Conservation (phyloP, 208 protist species). For the Vickermania spadyakhi region DNA sequence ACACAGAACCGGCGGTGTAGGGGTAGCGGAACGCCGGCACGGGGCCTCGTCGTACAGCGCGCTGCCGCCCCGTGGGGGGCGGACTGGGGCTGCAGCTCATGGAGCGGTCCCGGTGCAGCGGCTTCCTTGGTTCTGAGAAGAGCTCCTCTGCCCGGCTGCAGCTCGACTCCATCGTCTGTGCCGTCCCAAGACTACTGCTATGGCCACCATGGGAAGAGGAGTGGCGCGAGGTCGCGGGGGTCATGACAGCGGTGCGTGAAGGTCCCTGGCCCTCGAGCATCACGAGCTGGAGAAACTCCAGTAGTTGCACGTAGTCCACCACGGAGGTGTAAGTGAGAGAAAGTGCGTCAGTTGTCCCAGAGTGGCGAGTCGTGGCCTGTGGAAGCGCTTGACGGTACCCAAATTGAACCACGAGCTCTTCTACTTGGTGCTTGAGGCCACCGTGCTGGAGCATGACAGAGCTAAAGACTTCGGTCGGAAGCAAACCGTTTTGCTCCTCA, state of each 20-base stretch:
- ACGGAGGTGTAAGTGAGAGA: background rate
- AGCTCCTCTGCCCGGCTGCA: too few relatives aligned
- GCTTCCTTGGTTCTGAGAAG: too few relatives aligned
- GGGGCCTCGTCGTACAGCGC: too few relatives aligned
- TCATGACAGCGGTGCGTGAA: background rate
- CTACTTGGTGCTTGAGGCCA: constrained; percentile 10
- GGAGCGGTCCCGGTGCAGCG: background rate
- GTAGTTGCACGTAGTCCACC: background rate
- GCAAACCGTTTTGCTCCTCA: constrained; percentile 8
- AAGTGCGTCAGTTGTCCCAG: background rate
- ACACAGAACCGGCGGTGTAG: too few relatives aligned
- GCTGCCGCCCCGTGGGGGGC: too few relatives aligned
- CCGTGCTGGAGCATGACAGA: constrained; percentile 15
- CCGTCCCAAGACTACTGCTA: too few relatives aligned
- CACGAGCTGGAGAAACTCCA: background rate
- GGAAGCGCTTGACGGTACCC: background rate
- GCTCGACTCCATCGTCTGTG: too few relatives aligned
- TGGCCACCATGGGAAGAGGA: too few relatives aligned
- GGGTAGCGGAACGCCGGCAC: too few relatives aligned
- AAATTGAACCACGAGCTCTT: constrained; percentile 20
- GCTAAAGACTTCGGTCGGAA: constrained; percentile 11
- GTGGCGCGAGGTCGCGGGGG: background rate
- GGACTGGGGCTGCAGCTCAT: background rate
- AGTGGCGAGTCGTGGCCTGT: background rate
- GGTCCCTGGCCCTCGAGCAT: background rate